These are phyloP conservation scores for Cordyceps cicadae DNA, from an alignment of 2,329 filamentous ascomycete species.

Conservation along the genomic window DNA sequence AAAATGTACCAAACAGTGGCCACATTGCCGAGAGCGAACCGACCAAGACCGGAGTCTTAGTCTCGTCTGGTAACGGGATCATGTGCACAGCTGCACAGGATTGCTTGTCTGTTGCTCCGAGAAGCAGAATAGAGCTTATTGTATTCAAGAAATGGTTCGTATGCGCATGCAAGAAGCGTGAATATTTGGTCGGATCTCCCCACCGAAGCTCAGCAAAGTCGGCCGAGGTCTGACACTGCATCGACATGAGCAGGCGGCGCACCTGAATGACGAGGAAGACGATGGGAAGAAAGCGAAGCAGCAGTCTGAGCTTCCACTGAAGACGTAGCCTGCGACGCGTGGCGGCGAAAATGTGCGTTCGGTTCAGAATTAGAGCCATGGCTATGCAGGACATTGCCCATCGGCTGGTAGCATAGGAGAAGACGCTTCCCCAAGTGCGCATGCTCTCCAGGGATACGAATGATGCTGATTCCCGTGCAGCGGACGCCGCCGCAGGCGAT, in stretches of 20 bases:
- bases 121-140: constrained; percentile 62
- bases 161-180: constrained; percentile 61
- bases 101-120: constrained; percentile 63
- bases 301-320: constrained; percentile 61
- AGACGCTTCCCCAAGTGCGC: constrained; percentile 73
- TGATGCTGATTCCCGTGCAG: constrained; percentile 27
- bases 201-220: constrained; percentile 63
- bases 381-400: constrained; percentile 87
- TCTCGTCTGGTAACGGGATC: constrained; percentile 26
- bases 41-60: constrained; percentile 38
- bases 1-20: constrained; percentile 64
- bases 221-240: constrained; percentile 83
- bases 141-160: constrained; percentile 63
- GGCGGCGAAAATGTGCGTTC: constrained; percentile 88
- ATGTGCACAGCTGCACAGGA: constrained; percentile 72
- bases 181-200: constrained; percentile 56
- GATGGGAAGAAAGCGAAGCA: constrained; percentile 64
- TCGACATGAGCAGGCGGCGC: constrained; percentile 64
- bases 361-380: constrained; percentile 79
- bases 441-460: constrained; percentile 46
- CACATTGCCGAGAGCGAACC: constrained; percentile 73
- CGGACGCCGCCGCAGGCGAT: not conserved
- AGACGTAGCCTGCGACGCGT: constrained; percentile 73
- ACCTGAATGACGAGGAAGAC: constrained; percentile 62
- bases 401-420: constrained; percentile 82